Conservation (phyloP, 2,329 filamentous ascomycete species). For the Verticillium longisporum region DNA sequence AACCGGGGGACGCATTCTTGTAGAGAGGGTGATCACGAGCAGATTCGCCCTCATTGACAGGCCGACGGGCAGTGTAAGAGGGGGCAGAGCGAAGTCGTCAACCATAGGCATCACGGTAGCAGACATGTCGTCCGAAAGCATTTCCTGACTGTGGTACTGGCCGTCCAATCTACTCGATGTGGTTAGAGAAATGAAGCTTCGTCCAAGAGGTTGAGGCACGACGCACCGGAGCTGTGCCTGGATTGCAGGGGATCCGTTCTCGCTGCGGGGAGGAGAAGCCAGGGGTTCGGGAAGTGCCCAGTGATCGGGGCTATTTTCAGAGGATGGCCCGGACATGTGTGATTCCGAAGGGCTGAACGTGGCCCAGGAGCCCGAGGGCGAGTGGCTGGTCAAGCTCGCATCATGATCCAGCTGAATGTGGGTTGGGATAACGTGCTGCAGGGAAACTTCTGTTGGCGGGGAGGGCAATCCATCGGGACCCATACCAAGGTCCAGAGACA, state of each 20-base stretch:
- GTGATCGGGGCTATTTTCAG: constrained; percentile 8
- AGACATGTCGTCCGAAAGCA: constrained; percentile 13
- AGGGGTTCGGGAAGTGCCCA: constrained; percentile 24
- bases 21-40: constrained; percentile 65
- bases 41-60: constrained; percentile 47
- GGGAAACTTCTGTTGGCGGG: constrained; percentile 31
- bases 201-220: constrained; percentile 16
- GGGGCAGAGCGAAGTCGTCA: constrained; percentile 29
- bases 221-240: constrained; percentile 27
- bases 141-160: constrained; percentile 21
- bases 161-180: constrained; percentile 26
- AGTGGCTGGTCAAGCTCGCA: constrained; percentile 37
- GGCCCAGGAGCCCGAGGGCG: constrained; percentile 42
- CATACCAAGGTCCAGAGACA: constrained; percentile 38
- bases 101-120: constrained; percentile 18
- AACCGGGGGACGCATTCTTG: constrained; percentile 54
- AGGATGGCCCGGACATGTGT: constrained; percentile 7
- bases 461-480: constrained; percentile 35
- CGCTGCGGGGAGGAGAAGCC: constrained; percentile 36
- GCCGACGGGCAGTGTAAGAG: constrained; percentile 37
- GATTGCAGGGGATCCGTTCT: constrained; percentile 42
- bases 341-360: constrained; percentile 14
- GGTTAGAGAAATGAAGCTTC: not conserved
- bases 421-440: constrained; percentile 46
- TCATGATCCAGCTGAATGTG: constrained; percentile 50